These are phyloP conservation scores for Sporothrix euskadiensis DNA, from an alignment of 2,329 filamentous ascomycete genomes.

Conservation along the genomic window DNA sequence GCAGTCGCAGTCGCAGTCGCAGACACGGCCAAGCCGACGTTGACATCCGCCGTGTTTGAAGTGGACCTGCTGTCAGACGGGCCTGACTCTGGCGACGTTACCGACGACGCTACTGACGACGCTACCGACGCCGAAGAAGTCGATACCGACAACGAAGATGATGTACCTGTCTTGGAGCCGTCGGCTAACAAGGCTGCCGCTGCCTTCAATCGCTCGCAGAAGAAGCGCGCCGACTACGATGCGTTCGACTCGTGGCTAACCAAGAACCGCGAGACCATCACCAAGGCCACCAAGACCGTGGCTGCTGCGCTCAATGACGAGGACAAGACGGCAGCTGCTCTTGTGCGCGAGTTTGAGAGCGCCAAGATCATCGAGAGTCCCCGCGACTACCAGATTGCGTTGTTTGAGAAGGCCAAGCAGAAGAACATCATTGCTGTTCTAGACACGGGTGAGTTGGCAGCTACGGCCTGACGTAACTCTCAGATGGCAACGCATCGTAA, in stretches of 20 bases:
- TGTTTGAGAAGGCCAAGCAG: slow-evolving; percentile 83
- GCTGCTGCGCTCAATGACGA: slow-evolving; percentile 36
- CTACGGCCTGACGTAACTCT: not conserved
- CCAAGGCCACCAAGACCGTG: slow-evolving; percentile 33
- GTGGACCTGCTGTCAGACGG: not conserved
- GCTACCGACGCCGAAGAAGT: slow-evolving; percentile 35
- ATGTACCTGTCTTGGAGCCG: not conserved
- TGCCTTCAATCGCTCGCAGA: slow-evolving; percentile 43
- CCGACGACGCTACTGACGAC: slow-evolving; percentile 36
- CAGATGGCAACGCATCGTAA: no score
- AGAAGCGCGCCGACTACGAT: slow-evolving; percentile 52
- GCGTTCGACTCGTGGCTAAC: slow-evolving; percentile 50
- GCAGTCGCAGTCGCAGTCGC: not conserved
- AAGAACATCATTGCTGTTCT: slow-evolving; percentile 91
- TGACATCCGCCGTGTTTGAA: not conserved
- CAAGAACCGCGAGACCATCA: slow-evolving; percentile 42
- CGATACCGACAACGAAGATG: slow-evolving; percentile 1
- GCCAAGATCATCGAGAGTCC: slow-evolving; percentile 69
- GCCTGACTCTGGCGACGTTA: slow-evolving; percentile 33
- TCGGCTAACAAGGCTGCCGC: not conserved
- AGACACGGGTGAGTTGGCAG: slow-evolving; percentile 65
- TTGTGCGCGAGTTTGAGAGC: slow-evolving; percentile 43
- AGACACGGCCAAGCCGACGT: not conserved
- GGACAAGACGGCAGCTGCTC: slow-evolving; percentile 39
- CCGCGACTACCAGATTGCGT: slow-evolving; percentile 86